phyloP scores from a whole-genome alignment of 148 eudicot species.

The Nyssa sinensis region DNA sequence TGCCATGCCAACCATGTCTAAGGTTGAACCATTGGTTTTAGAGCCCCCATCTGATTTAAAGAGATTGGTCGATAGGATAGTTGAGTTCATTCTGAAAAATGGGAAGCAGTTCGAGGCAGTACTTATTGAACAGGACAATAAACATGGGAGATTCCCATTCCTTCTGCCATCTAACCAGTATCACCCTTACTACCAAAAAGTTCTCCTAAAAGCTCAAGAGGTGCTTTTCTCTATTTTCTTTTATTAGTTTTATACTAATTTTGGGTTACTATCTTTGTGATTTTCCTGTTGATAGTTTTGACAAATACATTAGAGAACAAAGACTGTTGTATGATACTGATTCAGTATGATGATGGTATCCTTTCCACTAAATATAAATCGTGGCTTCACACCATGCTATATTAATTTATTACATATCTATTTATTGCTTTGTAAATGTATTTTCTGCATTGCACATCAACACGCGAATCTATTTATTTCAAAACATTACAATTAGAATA shows the following conservation, averaged over 20 bases:
- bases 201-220: constrained; percentile 75
- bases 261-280: background rate
- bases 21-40: constrained; percentile 42
- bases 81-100: constrained; percentile 76
- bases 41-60: constrained; percentile 88
- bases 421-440: no score
- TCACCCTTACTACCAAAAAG: constrained; percentile 69
- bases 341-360: no score
- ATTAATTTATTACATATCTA: no score
- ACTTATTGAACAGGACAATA: constrained; percentile 79
- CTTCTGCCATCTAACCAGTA: constrained; percentile 71
- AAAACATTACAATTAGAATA: no score
- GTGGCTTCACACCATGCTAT: no score
- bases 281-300: background rate
- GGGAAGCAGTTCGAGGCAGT: constrained; percentile 88
- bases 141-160: constrained; percentile 76
- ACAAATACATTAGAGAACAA: background rate
- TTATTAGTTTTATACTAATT: no score
- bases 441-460: no score
- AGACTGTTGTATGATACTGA: background rate
- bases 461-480: no score
- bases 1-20: constrained; percentile 25
- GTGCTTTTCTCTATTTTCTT: constrained; percentile 27
- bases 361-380: no score
- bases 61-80: constrained; percentile 70